These are phyloP conservation scores for Lanmaoa rubissima DNA, from an alignment of 768 basidiomycete genomes.

Conservation along the genomic window DNA sequence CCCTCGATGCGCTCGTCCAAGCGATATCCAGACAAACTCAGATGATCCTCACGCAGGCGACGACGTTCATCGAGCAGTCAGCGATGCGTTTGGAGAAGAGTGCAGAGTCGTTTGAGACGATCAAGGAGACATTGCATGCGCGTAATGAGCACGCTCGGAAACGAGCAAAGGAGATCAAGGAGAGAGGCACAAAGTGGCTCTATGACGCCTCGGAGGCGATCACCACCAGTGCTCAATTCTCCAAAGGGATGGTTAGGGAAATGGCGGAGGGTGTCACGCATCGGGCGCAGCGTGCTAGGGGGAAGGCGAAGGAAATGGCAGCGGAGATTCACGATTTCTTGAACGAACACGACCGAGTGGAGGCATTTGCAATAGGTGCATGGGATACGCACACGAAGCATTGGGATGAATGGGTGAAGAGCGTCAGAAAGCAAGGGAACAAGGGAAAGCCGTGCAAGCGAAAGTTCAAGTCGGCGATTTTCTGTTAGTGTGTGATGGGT, in stretches of 20 bases:
- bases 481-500: conserved; percentile 10
- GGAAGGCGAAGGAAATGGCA: conserved; percentile 44
- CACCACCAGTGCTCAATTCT: conserved; percentile 39
- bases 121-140: conserved; percentile 42
- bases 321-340: conserved; percentile 30
- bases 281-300: conserved; percentile 44
- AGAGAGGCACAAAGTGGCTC: conserved; percentile 47
- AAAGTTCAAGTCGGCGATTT: conserved; percentile 8
- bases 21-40: conserved; percentile 48
- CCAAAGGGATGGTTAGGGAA: conserved; percentile 42
- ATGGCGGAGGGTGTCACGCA: conserved; percentile 37
- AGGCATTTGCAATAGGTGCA: conserved; percentile 9
- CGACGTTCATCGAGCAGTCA: conserved; percentile 44
- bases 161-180: conserved; percentile 52
- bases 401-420: conserved; percentile 21
- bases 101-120: conserved; percentile 36
- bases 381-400: conserved; percentile 20
- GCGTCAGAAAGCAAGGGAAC: conserved; percentile 3
- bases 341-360: conserved; percentile 22
- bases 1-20: conserved; percentile 54
- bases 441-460: conserved; percentile 7
- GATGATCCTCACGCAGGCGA: conserved; percentile 31
- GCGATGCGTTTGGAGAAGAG: conserved; percentile 34
- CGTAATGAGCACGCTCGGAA: conserved; percentile 52
- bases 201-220: conserved; percentile 43